A percentile compares a stretch with the other conserved stretches of the same genome.
Evolutionary conservation across 2,329 filamentous ascomycete genomes (phyloP).

Genomic region (Nothophaeocryptopus gaeumannii): DNA sequence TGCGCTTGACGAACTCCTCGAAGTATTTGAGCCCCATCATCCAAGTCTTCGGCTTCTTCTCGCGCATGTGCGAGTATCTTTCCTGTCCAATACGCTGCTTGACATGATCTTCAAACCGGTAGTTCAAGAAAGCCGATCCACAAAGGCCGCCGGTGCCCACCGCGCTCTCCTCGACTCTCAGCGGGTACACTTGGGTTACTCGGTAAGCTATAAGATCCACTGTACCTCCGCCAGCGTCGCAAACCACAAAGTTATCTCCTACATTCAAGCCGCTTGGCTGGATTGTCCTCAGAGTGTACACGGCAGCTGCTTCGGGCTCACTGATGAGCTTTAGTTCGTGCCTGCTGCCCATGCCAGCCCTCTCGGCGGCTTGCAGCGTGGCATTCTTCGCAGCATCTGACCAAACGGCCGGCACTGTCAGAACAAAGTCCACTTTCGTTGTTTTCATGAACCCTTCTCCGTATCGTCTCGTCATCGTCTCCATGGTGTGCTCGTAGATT

Average conservation of each 20-base stretch:
- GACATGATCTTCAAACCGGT: conserved; percentile 76
- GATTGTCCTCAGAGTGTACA: conserved; percentile 76
- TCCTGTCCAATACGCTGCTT: conserved; percentile 63
- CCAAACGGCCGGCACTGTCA: conserved; percentile 82
- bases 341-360: conserved; percentile 71
- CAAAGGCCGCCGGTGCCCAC: conserved; percentile 76
- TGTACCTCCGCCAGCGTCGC: conserved; percentile 57
- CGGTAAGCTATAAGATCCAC: conserved; percentile 80
- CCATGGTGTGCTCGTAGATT: conserved; percentile 74
- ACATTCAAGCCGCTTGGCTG: conserved; percentile 70
- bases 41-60: conserved; percentile 76
- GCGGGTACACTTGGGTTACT: conserved; percentile 62
- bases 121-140: conserved; percentile 76
- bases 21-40: conserved; percentile 70
- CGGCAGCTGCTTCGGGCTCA: conserved; percentile 75
- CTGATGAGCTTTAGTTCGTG: conserved; percentile 74
- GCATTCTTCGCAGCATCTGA: conserved; percentile 82
- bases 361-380: conserved; percentile 72
- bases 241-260: conserved; percentile 60
- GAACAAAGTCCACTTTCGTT: conserved; percentile 73
- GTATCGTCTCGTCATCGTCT: conserved; percentile 70
- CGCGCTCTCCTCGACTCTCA: conserved; percentile 73
- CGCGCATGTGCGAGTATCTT: conserved; percentile 68
- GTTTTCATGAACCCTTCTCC: conserved; percentile 75
- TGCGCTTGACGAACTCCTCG: conserved; percentile 80